Conservation (phyloP, 140 eudicot species). For the Cichorium intybus region DNA sequence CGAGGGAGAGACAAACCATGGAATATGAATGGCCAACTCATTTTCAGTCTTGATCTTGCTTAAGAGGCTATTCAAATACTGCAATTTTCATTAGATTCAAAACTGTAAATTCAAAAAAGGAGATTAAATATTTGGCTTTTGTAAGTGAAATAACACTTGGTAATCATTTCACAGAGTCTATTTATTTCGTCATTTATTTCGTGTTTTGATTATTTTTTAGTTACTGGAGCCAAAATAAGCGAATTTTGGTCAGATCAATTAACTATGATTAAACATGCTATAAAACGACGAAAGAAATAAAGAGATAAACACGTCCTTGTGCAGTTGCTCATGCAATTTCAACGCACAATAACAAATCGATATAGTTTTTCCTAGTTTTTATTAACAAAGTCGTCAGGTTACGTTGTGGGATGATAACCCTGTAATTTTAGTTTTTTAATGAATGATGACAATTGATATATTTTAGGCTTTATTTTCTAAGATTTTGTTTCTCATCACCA, state of each 20-base stretch:
- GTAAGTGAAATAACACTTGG: neutral
- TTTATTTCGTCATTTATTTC: neutral
- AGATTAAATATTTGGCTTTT: neutral
- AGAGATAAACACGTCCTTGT: neutral
- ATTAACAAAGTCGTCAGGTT: neutral
- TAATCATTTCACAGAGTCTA: neutral
- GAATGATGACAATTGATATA: too few relatives aligned
- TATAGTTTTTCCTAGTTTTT: neutral
- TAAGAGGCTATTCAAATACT: conserved; percentile 63
- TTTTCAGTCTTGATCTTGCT: conserved; percentile 63
- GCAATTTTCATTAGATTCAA: conserved; percentile 31
- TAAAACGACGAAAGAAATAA: neutral
- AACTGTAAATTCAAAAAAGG: conserved; percentile 11
- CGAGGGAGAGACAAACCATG: conserved; percentile 37
- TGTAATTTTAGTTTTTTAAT: too few relatives aligned
- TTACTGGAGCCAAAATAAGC: neutral
- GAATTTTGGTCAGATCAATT: neutral
- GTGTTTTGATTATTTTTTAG: neutral
- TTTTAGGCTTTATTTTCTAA: too few relatives aligned
- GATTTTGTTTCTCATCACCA: too few relatives aligned
- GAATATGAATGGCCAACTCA: conserved; percentile 52
- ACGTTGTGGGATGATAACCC: too few relatives aligned
- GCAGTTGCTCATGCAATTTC: neutral
- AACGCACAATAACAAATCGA: neutral
- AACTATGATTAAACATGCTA: neutral